Evolutionary conservation across 2,329 filamentous ascomycete genomes (phyloP).

Genomic region (Fusarium longipes): DNA sequence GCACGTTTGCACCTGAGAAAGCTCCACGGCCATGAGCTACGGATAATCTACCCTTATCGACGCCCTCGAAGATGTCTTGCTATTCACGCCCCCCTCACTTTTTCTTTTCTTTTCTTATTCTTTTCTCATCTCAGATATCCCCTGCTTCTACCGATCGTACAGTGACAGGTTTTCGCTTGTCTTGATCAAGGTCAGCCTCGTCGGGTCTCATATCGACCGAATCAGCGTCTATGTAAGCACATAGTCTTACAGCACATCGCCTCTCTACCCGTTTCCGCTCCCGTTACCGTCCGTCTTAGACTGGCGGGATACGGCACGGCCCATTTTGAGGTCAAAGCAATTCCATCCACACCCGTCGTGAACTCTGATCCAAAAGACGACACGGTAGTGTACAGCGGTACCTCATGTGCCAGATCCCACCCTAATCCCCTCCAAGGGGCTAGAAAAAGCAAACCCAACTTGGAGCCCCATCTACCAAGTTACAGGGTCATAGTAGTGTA

Average conservation of each 20-base stretch:
- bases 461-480: conserved; percentile 38
- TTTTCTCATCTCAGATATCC: conserved; percentile 8
- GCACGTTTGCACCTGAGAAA: conserved; percentile 23
- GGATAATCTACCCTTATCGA: conserved; percentile 15
- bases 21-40: conserved; percentile 36
- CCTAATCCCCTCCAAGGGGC: conserved; percentile 38
- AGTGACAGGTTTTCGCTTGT: conserved; percentile 16
- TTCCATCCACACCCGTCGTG: conserved; percentile 37
- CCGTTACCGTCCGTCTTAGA: conserved; percentile 30
- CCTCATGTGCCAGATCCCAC: conserved; percentile 46
- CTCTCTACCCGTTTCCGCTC: conserved; percentile 40
- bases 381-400: not conserved
- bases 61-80: conserved; percentile 16
- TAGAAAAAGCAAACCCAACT: conserved; percentile 44
- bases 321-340: conserved; percentile 34
- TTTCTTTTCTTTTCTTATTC: not conserved
- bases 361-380: conserved; percentile 14
- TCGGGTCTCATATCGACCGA: conserved; percentile 23
- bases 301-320: conserved; percentile 42
- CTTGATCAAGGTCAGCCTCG: conserved; percentile 14
- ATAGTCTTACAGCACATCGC: conserved; percentile 30
- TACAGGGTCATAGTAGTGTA: conserved; percentile 30
- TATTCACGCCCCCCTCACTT: conserved; percentile 25
- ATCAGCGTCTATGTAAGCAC: conserved; percentile 10
- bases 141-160: conserved; percentile 8